phyloP scores from a whole-genome alignment of 495 filamentous ascomycete species.

The Poronia punctata region DNA sequence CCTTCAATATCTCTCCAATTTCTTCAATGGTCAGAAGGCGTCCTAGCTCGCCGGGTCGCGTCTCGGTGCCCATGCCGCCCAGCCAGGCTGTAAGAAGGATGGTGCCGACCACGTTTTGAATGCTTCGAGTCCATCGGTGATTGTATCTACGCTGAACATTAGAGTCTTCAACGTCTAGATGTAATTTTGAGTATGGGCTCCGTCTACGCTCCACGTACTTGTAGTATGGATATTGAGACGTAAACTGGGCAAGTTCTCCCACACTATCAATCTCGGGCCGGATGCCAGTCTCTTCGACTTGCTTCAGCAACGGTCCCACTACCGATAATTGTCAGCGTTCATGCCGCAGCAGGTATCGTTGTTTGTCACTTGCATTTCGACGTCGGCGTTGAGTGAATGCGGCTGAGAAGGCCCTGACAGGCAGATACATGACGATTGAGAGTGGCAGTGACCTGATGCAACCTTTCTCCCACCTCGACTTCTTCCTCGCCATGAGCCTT shows the following conservation, averaged over 20 bases:
- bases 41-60: constrained; percentile 37
- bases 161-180: background rate
- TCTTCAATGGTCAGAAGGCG: constrained; percentile 82
- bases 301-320: constrained; percentile 41
- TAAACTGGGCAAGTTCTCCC: constrained; percentile 55
- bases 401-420: constrained; percentile 73
- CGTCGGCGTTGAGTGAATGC: constrained; percentile 79
- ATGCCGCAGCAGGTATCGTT: background rate
- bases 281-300: constrained; percentile 49
- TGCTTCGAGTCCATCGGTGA: constrained; percentile 68
- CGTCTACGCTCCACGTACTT: constrained; percentile 52
- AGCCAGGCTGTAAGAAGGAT: constrained; percentile 74
- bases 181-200: too few species aligned
- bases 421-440: constrained; percentile 60
- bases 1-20: constrained; percentile 65
- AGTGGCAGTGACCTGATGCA: constrained; percentile 70
- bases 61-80: constrained; percentile 48
- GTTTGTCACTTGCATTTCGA: constrained; percentile 58
- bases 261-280: constrained; percentile 49
- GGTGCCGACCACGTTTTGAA: constrained; percentile 73
- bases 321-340: constrained; percentile 12
- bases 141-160: constrained; percentile 55
- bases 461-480: constrained; percentile 67
- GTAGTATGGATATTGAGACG: constrained; percentile 87
- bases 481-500: constrained; percentile 90